Evolutionary conservation across 768 basidiomycete genomes (phyloP), one percentile per base, ranked within the genome.

Genomic region (Daedaleopsis nitida): DNA sequence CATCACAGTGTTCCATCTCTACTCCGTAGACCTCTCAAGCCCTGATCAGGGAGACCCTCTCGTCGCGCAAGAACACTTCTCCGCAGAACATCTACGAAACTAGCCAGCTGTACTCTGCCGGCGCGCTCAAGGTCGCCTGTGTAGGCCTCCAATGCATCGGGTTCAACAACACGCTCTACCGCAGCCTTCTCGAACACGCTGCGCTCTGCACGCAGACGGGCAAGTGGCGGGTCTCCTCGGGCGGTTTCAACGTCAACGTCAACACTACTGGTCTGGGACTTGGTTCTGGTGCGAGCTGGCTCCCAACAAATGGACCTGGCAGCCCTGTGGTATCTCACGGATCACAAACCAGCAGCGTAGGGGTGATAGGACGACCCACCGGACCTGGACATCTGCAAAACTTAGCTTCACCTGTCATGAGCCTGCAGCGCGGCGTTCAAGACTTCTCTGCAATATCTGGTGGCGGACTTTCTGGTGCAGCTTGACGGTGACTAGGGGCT

Each of bases 21-120:
- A 17, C 51, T 16, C 19, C 37, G 8, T 68, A 92, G 91, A 84
- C 88, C 1, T 81, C 80, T 3, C 83, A 86, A 57, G 79, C 83
- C 0, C 77, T 92, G 55, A 77, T 92, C 64, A 90, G 83, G 73
- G 90, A 91, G 59, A 92, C 91, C 0, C 76, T 92, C 38, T 73
- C 81, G 1, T 84, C 78, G 7, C 83, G 91, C 49, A 91, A 89
- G 73, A 91, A 89, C 69, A 83, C 83, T 19, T 89, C 89, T 1
- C 89, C 91, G 17, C 89, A 91, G 70, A 91, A 88, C 66, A 73
- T 85, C 27, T 91, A 91, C 74, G 91, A 92, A 71, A 85, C 83
- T 0, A 75, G 78, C 1, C 90, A 92, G 69, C 81, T 92, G 35
- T 92, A 91, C 69, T 78, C 81, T 5, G 86, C 79, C 1, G 90